Conservation (phyloP, 352 stramenopile genomes). For the Globisporangium uncinulatum region DNA sequence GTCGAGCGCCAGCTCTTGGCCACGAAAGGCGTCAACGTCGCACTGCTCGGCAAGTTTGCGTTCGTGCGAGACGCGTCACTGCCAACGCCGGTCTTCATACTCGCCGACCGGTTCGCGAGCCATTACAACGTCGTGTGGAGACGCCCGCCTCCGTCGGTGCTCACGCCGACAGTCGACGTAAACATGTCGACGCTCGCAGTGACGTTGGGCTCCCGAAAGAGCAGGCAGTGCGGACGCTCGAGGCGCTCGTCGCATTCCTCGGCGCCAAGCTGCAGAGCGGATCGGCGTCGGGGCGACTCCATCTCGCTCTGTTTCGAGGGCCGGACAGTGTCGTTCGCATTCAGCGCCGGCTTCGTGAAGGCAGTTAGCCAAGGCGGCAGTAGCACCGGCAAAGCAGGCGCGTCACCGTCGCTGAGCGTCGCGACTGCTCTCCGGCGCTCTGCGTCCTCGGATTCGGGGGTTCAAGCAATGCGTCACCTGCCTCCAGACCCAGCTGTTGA, state of each 20-base stretch:
- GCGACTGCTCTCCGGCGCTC: slow-evolving; percentile 4
- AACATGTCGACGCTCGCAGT: slow-evolving; percentile 37
- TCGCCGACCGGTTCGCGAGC: slow-evolving; percentile 42
- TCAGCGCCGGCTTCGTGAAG: slow-evolving; percentile 31
- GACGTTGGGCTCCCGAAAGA: slow-evolving; percentile 37
- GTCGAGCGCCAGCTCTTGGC: slow-evolving; percentile 35
- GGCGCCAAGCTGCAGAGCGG: slow-evolving; percentile 32
- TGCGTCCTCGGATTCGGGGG: slow-evolving; percentile 1
- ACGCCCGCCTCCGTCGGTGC: slow-evolving; percentile 33
- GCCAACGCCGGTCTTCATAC: slow-evolving; percentile 34
- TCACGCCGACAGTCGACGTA: slow-evolving; percentile 33
- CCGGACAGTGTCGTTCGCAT: slow-evolving; percentile 36
- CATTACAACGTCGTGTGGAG: slow-evolving; percentile 34
- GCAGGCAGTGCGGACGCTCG: slow-evolving; percentile 33
- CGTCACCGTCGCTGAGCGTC: neutral
- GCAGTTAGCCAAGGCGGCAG: slow-evolving; percentile 8
- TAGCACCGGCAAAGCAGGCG: slow-evolving; percentile 3
- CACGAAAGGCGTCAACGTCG: slow-evolving; percentile 32
- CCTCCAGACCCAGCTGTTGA: neutral
- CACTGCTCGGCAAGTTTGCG: slow-evolving; percentile 47
- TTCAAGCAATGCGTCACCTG: neutral
- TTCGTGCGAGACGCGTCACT: slow-evolving; percentile 40
- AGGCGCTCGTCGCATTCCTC: slow-evolving; percentile 35
- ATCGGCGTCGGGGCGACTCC: slow-evolving; percentile 18
- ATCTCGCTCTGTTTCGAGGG: slow-evolving; percentile 38